Evolutionary conservation across 306 rosid genomes (phyloP), one percentile per base, ranked within the genome.

Genomic region (Quercus gilva): DNA sequence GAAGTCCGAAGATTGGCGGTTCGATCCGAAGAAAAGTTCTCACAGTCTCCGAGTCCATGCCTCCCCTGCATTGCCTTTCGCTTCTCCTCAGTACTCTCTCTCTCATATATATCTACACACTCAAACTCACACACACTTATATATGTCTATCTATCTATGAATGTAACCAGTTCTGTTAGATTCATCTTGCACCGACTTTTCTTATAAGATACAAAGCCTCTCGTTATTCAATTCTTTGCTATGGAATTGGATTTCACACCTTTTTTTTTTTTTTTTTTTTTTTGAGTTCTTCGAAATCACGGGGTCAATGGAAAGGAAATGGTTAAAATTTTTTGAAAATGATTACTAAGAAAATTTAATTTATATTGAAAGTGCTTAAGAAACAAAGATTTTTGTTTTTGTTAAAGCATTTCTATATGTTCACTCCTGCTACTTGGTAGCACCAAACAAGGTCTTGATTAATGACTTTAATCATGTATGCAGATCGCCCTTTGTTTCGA

Each of bases 51-150:
- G 97, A 68, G 77, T 81, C 69, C 97, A 85, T 55, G 88, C 94
- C 41, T 85, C 94, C 3, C 87, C 97, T 70, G 90, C 92, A 85
- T 85, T 90, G 91, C 92, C 97, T 19, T 94, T 94, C 77, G 85
- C 95, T 49, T 94, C 98, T 85, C 80, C 93, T 67, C 90, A 81
- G 97, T 91, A 84, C 37, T 90, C 82, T 58, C 69, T 20, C 25
- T 43, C 31, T 63, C 26, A 20, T 11, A 26, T 35, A 7, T 6
- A 35, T 35, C 43, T 35, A 35, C 43, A 35, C 43, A 35, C 43
- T 35, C 43, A 35, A 35, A 35, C 43, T 35, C 23, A 9, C 28
- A n/a, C 5, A 61, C 15, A 4, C 23, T 4, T 31, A 11, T 6
- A 11, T 17, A 5, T 15, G 7, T 49, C 5, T 49, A 49, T n/a